Conservation (phyloP, 345 rosid genomes). For the Gossypium bickii region DNA sequence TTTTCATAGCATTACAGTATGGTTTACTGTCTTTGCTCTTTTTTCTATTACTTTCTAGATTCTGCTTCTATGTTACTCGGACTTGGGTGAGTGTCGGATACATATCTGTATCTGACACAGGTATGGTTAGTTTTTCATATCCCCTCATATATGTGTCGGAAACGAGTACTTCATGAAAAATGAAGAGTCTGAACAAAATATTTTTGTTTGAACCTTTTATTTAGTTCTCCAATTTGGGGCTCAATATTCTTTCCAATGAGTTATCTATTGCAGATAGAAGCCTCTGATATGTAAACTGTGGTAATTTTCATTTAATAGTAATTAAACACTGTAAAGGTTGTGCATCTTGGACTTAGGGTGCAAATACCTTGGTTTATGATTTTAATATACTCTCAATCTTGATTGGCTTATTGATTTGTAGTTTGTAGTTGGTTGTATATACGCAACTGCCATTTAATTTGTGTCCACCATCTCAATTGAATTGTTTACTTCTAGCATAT, state of each 20-base stretch:
- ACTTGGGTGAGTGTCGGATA: too few relatives aligned
- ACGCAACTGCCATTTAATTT: neutral
- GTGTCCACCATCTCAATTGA: neutral
- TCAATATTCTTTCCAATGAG: neutral
- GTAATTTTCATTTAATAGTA: neutral
- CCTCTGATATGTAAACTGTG: neutral
- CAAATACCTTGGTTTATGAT: slow-evolving; percentile 6
- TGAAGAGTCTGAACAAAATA: too few relatives aligned
- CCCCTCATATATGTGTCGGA: too few relatives aligned
- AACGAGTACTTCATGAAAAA: too few relatives aligned
- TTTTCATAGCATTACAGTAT: neutral
- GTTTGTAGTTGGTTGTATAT: neutral
- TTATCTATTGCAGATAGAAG: neutral
- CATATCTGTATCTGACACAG: too few relatives aligned
- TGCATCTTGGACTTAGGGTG: neutral
- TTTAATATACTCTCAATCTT: neutral
- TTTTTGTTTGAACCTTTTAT: neutral
- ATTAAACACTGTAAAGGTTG: neutral
- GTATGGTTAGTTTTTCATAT: too few relatives aligned
- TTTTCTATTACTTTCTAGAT: neutral
- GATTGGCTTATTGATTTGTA: neutral
- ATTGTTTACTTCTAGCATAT: neutral
- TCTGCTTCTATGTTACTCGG: too few relatives aligned
- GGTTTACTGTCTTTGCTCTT: neutral
- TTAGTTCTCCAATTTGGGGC: neutral